Evolutionary conservation across 2,329 filamentous ascomycete species (phyloP).

Genomic region (Arthroderma sp.): DNA sequence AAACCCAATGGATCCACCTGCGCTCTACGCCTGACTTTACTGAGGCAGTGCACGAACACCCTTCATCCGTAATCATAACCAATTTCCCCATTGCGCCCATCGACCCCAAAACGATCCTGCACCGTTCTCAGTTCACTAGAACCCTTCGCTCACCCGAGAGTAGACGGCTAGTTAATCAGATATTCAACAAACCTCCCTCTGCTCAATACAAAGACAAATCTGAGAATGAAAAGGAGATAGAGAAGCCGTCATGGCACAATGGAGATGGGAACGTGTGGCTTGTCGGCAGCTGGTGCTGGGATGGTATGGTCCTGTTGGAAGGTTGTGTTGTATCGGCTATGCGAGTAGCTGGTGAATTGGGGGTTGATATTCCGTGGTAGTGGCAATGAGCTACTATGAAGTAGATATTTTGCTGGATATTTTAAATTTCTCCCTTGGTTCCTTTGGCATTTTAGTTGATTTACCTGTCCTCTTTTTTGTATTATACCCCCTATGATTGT

Average conservation of each 20-base stretch:
- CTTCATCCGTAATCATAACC: conserved; percentile 38
- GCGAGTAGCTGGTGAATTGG: conserved; percentile 41
- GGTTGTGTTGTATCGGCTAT: conserved; percentile 48
- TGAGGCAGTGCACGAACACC: conserved; percentile 41
- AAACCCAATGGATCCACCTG: conserved; percentile 24
- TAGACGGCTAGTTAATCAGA: conserved; percentile 33
- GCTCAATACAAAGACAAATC: background rate
- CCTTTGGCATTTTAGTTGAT: background rate
- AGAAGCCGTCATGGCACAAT: conserved; percentile 23
- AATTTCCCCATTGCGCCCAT: conserved; percentile 36
- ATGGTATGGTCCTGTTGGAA: conserved; percentile 50
- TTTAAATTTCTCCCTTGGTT: background rate
- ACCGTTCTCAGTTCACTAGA: conserved; percentile 38
- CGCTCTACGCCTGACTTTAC: conserved; percentile 27
- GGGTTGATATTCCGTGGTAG: conserved; percentile 30
- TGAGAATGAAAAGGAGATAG: background rate
- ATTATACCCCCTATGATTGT: too few relatives aligned
- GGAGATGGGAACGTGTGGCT: conserved; percentile 43
- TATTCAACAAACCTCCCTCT: conserved; percentile 23
- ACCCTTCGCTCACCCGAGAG: conserved; percentile 40
- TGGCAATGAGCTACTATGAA: background rate
- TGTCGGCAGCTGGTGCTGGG: conserved; percentile 50
- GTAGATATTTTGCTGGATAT: background rate
- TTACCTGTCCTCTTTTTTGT: too few relatives aligned
- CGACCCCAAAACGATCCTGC: conserved; percentile 29